A percentile compares a stretch with the other conserved stretches of the same genome.
Evolutionary conservation across 2,329 filamentous ascomycete species (phyloP).

Genomic region (Talaromyces verruculosus): DNA sequence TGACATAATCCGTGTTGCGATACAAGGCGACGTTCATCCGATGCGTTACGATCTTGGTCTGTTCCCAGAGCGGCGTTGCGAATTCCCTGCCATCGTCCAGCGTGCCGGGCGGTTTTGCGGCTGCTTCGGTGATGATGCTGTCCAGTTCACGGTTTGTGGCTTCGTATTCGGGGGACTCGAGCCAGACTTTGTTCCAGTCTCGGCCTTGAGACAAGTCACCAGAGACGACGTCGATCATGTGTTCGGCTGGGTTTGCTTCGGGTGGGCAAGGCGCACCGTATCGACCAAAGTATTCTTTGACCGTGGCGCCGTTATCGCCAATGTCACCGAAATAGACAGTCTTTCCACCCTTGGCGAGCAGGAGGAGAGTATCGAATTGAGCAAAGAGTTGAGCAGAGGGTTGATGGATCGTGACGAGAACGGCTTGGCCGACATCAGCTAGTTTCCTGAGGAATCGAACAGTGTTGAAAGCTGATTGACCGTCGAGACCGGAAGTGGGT

Average conservation of each 20-base stretch:
- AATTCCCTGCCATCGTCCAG: conserved; percentile 57
- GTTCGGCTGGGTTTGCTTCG: conserved; percentile 61
- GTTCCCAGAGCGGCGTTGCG: conserved; percentile 61
- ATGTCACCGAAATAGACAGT: conserved; percentile 69
- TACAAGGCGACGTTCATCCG: conserved; percentile 66
- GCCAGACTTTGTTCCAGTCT: conserved; percentile 73
- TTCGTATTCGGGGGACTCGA: conserved; percentile 60
- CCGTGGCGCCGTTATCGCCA: conserved; percentile 62
- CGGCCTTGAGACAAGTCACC: conserved; percentile 53
- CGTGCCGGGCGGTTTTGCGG: conserved; percentile 45
- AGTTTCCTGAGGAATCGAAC: conserved; percentile 67
- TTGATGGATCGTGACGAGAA: conserved; percentile 70
- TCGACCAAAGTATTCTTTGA: conserved; percentile 66
- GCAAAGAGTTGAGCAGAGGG: conserved; percentile 66
- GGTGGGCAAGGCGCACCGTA: conserved; percentile 64
- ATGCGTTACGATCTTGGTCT: conserved; percentile 65
- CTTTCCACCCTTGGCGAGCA: conserved; percentile 66
- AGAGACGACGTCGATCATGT: conserved; percentile 53
- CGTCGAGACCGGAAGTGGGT: conserved; percentile 68
- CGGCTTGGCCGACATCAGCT: conserved; percentile 63
- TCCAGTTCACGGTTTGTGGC: conserved; percentile 63
- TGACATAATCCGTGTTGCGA: conserved; percentile 66
- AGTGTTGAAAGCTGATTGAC: conserved; percentile 65
- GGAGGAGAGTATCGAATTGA: conserved; percentile 69
- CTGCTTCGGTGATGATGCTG: conserved; percentile 54